Evolutionary conservation across 2,329 filamentous ascomycete genomes (phyloP), one percentile per base, ranked within the genome.

Genomic region (Neofusicoccum kwambonambiense): DNA sequence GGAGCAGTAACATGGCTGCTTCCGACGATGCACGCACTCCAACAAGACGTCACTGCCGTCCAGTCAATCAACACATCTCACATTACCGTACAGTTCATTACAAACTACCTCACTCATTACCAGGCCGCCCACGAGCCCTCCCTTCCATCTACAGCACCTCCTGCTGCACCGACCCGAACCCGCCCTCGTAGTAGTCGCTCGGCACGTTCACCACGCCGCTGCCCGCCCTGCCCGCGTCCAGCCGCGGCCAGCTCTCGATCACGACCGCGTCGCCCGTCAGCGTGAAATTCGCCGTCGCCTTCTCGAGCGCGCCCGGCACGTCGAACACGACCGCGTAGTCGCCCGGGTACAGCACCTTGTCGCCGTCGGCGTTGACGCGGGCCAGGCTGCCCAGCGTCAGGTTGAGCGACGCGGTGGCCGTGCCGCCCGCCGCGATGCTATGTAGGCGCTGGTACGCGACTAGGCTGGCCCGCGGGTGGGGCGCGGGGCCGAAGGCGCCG

Each of bases 281-380:
- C 2, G 75, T 79, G 66, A 86, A 84, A 22, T 78, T 78, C 49
- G 79, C 68, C 41, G 67, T 73, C 0, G 77, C 75, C 54, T 78
- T 69, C 1, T 31, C 27, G 27, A 77, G 76, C 52, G 9, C 31
- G n/a, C 35, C 51, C 12, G 50, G 39, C 12, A 70, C 67, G 56
- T 73, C 72, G 13, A 74, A 51, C 41, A 72, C 27, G 0, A 74
- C 4, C 0, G 34, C 60, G 35, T 87, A 87, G 17, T 77, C 77
- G 0, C 84, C 85, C 0, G 84, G 84, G 71, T 84, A 86, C 9
- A 87, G 69, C 13, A 85, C 80, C 54, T 76, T 78, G 66, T 83
- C 81, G 0, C 85, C 86, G 2, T 73, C 74, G 45, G 81, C 77
- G 65, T 86, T 82, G 0, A 81, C 80, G 1, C 85, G 75, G 1